A percentile compares a stretch with the other conserved stretches of the same genome.
These are phyloP conservation scores for Penicillium cataractarum DNA, from an alignment of 495 filamentous ascomycete genomes.

Conservation along the genomic window DNA sequence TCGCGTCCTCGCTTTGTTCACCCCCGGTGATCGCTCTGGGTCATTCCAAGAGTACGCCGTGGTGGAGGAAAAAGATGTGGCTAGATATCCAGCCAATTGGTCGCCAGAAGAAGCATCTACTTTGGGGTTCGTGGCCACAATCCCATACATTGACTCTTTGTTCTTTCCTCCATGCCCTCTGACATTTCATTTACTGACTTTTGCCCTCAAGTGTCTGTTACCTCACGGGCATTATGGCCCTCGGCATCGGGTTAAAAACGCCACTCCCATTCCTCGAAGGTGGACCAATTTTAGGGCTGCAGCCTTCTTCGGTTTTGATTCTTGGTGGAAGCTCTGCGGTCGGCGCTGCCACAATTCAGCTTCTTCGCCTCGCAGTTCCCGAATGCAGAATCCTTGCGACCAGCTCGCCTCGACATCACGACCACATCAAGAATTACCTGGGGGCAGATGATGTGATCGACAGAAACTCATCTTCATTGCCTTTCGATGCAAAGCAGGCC, in stretches of 20 bases:
- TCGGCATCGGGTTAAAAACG: constrained; percentile 30
- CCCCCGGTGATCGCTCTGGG: constrained; percentile 25
- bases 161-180: background rate
- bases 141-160: background rate
- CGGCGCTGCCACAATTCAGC: constrained; percentile 44
- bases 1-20: constrained; percentile 36
- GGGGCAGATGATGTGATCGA: constrained; percentile 41
- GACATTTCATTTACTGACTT: background rate
- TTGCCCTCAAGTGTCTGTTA: constrained; percentile 36
- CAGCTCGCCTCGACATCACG: constrained; percentile 40
- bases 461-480: constrained; percentile 19
- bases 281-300: constrained; percentile 16
- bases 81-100: constrained; percentile 37
- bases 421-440: constrained; percentile 23
- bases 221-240: constrained; percentile 40
- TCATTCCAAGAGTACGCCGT: constrained; percentile 45
- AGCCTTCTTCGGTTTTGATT: constrained; percentile 40
- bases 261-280: constrained; percentile 36
- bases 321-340: constrained; percentile 48
- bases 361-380: constrained; percentile 42
- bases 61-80: constrained; percentile 34
- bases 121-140: constrained; percentile 33
- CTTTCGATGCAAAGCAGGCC: constrained; percentile 32
- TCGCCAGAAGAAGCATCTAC: constrained; percentile 43
- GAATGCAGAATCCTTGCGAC: constrained; percentile 39